A percentile compares a stretch with the other conserved stretches of the same genome.
Evolutionary conservation across 192 early-diverging fungal genomes (phyloP).

Genomic region (Geranomyces michiganensis): DNA sequence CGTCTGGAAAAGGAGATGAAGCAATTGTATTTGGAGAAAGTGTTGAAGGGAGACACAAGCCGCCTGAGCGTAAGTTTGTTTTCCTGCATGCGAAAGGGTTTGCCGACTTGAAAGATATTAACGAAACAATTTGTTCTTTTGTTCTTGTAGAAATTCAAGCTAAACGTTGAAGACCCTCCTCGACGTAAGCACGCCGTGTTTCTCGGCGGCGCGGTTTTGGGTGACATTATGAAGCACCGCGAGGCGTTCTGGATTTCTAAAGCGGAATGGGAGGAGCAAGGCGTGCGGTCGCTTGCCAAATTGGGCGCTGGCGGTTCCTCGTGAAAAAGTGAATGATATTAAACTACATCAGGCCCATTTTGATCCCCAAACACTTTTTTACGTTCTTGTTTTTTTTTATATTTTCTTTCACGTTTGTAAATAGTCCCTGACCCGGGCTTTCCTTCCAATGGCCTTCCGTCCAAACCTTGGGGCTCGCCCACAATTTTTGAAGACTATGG

Average conservation of each 20-base stretch:
- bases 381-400: too few relatives aligned
- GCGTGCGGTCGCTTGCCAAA: conserved; percentile 70
- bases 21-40: conserved; percentile 89
- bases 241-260: conserved; percentile 91
- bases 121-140: background rate
- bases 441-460: too few relatives aligned
- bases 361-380: too few relatives aligned
- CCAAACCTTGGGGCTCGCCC: too few relatives aligned
- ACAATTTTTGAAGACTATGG: too few relatives aligned
- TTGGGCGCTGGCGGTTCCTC: conserved; percentile 31
- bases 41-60: conserved; percentile 80
- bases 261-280: conserved; percentile 92
- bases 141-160: conserved; percentile 84
- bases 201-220: conserved; percentile 94
- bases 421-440: too few relatives aligned
- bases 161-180: conserved; percentile 97
- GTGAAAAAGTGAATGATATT: background rate
- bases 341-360: conserved; percentile 1
- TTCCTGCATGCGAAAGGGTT: background rate
- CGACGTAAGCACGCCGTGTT: conserved; percentile 98
- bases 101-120: too few relatives aligned
- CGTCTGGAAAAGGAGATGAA: conserved; percentile 98
- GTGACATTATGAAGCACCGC: conserved; percentile 91
- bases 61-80: conserved; percentile 72
- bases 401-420: too few relatives aligned